Conservation (phyloP, 306 rosid species). For the Vicia faba region DNA sequence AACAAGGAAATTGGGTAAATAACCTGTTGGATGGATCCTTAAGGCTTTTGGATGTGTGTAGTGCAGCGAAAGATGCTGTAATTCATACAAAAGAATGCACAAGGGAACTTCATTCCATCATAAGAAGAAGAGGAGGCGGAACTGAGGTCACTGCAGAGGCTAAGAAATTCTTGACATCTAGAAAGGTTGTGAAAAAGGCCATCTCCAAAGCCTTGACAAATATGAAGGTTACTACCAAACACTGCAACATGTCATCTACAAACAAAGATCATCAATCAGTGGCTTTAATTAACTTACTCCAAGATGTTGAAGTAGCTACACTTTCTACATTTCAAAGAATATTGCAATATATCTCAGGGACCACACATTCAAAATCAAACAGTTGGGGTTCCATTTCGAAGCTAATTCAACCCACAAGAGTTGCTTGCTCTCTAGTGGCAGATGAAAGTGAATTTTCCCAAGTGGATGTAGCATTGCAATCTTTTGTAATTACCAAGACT, state of each 20-base stretch:
- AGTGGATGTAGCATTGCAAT: slow-evolving; percentile 35
- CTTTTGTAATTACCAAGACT: not conserved
- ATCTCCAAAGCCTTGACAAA: slow-evolving; percentile 19
- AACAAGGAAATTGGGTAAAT: slow-evolving; percentile 13
- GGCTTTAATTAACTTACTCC: slow-evolving; percentile 1
- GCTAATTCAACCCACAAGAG: slow-evolving; percentile 27
- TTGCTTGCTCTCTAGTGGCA: slow-evolving; percentile 19
- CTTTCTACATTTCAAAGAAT: slow-evolving; percentile 21
- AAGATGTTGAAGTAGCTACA: slow-evolving; percentile 35
- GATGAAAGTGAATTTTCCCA: slow-evolving; percentile 30
- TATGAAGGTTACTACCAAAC: slow-evolving; percentile 13
- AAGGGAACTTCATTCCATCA: slow-evolving; percentile 37
- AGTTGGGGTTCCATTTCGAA: slow-evolving; percentile 32
- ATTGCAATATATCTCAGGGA: slow-evolving; percentile 28
- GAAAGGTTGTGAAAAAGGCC: slow-evolving; percentile 38
- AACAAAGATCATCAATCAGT: slow-evolving; percentile 18
- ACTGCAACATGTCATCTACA: slow-evolving; percentile 6
- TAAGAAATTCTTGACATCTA: slow-evolving; percentile 31
- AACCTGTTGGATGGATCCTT: slow-evolving; percentile 30
- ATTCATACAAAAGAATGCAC: slow-evolving; percentile 42
- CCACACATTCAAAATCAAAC: slow-evolving; percentile 31
- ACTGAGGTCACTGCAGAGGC: slow-evolving; percentile 11
- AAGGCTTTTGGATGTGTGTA: slow-evolving; percentile 37
- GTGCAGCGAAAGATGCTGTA: slow-evolving; percentile 37
- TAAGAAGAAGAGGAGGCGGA: slow-evolving; percentile 35